A percentile compares a stretch with the other conserved stretches of the same genome.
phyloP scores from a whole-genome alignment of 108 stramenopile genomes.

The Nitzschia sp. region DNA sequence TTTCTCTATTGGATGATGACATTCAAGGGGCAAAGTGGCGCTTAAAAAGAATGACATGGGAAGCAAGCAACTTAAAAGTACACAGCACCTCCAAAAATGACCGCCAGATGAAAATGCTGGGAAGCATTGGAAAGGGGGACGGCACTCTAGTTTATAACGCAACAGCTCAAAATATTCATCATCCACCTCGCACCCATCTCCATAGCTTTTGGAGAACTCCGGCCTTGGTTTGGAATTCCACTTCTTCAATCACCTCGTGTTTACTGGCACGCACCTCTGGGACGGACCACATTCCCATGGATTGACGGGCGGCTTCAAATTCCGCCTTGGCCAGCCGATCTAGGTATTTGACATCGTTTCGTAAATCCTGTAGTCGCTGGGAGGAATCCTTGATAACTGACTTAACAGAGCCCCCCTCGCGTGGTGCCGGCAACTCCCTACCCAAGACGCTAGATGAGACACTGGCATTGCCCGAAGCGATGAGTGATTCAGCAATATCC shows the following conservation, averaged over 20 bases:
- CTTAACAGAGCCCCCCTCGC: background rate
- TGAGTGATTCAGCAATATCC: conserved; percentile 36
- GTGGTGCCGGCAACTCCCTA: background rate
- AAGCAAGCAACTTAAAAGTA: too few relatives aligned
- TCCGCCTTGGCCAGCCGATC: conserved; percentile 59
- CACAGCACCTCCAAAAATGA: too few relatives aligned
- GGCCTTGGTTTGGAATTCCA: conserved; percentile 57
- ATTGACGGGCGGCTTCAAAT: conserved; percentile 55
- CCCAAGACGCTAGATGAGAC: conserved; percentile 17
- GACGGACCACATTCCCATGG: conserved; percentile 69
- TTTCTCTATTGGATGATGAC: conserved; percentile 86
- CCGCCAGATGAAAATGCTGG: too few relatives aligned
- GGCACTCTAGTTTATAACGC: too few relatives aligned
- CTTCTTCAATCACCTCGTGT: conserved; percentile 55
- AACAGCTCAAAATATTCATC: too few relatives aligned
- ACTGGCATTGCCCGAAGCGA: conserved; percentile 38
- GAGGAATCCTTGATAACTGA: conserved; percentile 42
- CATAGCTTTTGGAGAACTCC: conserved; percentile 42
- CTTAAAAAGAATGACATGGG: conserved; percentile 2
- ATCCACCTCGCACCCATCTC: conserved; percentile 49
- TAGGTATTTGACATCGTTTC: conserved; percentile 61
- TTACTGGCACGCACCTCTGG: conserved; percentile 41
- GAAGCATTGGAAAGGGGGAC: too few relatives aligned
- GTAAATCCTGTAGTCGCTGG: conserved; percentile 56
- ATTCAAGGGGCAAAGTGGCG: conserved; percentile 45